Base-by-base conservation (phyloP, 805 yeast species). In the Lipomyces japonicus region DNA sequence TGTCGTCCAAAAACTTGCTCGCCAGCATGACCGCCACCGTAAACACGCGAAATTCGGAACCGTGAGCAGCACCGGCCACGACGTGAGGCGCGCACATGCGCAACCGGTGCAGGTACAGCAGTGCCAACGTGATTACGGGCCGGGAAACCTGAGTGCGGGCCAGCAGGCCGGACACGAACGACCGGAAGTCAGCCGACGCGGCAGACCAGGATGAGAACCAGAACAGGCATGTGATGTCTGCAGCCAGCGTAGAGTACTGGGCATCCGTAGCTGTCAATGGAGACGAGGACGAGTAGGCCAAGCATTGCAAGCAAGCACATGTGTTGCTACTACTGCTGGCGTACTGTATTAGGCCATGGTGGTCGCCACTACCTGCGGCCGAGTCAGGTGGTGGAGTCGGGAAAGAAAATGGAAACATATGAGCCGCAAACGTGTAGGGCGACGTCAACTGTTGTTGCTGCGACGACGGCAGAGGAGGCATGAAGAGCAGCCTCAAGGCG, bases 1-100 rank as follows among this genome's bases (percentile, higher is more conserved):
- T 89, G 72, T 91, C 98, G 71, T 91, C 97, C 65, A 89, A 88
- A 67, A 88, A 87, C 71, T 91, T 91, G 73, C 93, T 91, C 39
- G 96, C 95, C 53, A 91, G 73, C 38, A 91, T 79, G 42, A 91
- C 75, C 2, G 93, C 77, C 21, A 84, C 73, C 36, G 84, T 81
- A 39, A 88, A 44, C 30, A 53, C 52, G 10, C 70, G 57, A 50
- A 63, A 67, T 52, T 68, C 72, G 32, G 69, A 62, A 41, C 66
- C 63, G n/a, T n/a, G n/a, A 0, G 68, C 63, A n/a, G 56, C 51
- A 36, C 64, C 65, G 19, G 50, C 50, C n/a, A 60, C 41, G 5
- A 62, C 51, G 19, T 35, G 31, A 4, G 61, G 59, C 25, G 62
- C 46, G 30, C 37, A 32, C 36, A 42, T 44, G 39, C 67, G 62